Percentiles rank a stretch among this genome's conserved stretches.
Conservation (phyloP, 2,329 filamentous ascomycete genomes). For the Pochonia chlamydosporia region DNA sequence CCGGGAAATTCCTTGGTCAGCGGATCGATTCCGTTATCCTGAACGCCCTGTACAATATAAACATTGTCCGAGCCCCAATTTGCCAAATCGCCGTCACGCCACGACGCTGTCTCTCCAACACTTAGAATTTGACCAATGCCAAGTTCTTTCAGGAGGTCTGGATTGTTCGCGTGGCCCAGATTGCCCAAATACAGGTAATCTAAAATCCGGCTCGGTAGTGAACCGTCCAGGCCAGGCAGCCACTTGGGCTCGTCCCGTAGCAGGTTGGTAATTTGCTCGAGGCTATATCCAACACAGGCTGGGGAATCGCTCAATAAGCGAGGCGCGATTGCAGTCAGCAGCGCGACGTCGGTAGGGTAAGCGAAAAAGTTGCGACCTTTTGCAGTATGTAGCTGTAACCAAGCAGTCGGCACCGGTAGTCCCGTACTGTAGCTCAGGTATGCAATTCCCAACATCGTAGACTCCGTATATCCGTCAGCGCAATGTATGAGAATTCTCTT, state of each 20-base stretch:
- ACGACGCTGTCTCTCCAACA: slow-evolving; percentile 82
- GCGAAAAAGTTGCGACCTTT: slow-evolving; percentile 92
- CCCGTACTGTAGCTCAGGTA: slow-evolving; percentile 93
- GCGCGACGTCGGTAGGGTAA: slow-evolving; percentile 81
- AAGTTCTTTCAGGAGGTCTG: slow-evolving; percentile 69
- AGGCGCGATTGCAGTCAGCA: slow-evolving; percentile 71
- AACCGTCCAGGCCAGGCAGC: slow-evolving; percentile 81
- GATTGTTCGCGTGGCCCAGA: slow-evolving; percentile 88
- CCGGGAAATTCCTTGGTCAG: slow-evolving; percentile 78
- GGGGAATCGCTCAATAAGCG: slow-evolving; percentile 71
- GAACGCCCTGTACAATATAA: slow-evolving; percentile 76
- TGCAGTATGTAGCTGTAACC: slow-evolving; percentile 75
- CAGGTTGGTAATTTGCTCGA: slow-evolving; percentile 47
- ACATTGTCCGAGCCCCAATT: slow-evolving; percentile 74
- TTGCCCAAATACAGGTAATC: slow-evolving; percentile 97
- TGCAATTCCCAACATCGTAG: slow-evolving; percentile 78
- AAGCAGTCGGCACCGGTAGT: slow-evolving; percentile 73
- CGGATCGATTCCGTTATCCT: slow-evolving; percentile 95
- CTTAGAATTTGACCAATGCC: slow-evolving; percentile 86
- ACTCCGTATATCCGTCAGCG: slow-evolving; percentile 93
- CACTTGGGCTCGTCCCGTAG: slow-evolving; percentile 64
- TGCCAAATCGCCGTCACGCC: slow-evolving; percentile 65
- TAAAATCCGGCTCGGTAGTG: slow-evolving; percentile 79
- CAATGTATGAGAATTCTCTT: slow-evolving; percentile 85
- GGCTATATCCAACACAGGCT: slow-evolving; percentile 37